phyloP scores from a whole-genome alignment of 2,329 filamentous ascomycete genomes.

The Aspergillus unguis region DNA sequence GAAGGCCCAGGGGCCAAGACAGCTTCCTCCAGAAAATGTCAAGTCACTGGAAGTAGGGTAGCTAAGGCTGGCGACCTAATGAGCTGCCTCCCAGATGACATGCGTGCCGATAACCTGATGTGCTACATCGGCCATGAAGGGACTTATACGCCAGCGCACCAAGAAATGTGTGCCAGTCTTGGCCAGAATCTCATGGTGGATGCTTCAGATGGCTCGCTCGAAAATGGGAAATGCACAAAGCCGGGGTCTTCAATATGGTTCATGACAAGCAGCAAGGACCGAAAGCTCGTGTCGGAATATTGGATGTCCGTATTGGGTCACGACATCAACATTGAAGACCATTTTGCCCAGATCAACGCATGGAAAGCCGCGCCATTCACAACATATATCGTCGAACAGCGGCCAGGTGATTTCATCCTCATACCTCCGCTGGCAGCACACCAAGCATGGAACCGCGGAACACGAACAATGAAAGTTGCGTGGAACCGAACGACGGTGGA shows the following conservation, averaged over 20 bases:
- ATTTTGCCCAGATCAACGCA: conserved; percentile 92
- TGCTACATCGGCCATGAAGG: conserved; percentile 98
- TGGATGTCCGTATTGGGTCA: conserved; percentile 91
- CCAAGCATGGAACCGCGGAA: conserved; percentile 97
- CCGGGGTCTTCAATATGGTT: conserved; percentile 95
- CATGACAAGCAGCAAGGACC: conserved; percentile 95
- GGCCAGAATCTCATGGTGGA: conserved; percentile 99
- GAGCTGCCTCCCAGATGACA: conserved; percentile 80
- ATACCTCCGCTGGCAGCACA: conserved; percentile 91
- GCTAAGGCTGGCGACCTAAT: conserved; percentile 85
- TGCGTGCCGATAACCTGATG: conserved; percentile 96
- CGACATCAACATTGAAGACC: conserved; percentile 93
- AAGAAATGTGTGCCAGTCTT: conserved; percentile 95
- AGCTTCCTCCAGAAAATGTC: conserved; percentile 41
- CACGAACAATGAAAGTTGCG: conserved; percentile 92
- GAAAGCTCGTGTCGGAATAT: conserved; percentile 86
- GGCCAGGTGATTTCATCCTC: conserved; percentile 84
- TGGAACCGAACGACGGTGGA: conserved; percentile 96
- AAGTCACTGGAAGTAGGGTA: conserved; percentile 53
- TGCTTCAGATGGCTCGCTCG: conserved; percentile 62
- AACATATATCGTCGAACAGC: conserved; percentile 89
- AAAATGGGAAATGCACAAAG: conserved; percentile 67
- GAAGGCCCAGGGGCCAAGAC: conserved; percentile 53
- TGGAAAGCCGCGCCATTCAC: conserved; percentile 94
- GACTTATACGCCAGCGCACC: conserved; percentile 90